These are phyloP conservation scores for Wickerhamomyces sp. DNA, from an alignment of 1,139 yeast species.

Conservation along the genomic window DNA sequence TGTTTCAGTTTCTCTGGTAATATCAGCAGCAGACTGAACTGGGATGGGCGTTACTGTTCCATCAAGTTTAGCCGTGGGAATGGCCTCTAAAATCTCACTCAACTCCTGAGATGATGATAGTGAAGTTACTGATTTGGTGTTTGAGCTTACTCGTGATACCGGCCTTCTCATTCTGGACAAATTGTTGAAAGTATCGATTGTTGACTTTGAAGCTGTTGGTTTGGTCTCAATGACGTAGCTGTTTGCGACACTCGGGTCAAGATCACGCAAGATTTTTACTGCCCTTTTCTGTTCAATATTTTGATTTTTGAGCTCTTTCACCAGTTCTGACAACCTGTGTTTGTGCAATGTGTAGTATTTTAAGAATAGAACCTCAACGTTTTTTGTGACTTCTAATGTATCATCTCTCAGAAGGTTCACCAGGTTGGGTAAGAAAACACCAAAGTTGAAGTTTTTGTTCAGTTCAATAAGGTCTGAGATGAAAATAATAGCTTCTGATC, in stretches of 20 bases:
- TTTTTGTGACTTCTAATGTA: conserved; percentile 27
- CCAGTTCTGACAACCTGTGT: conserved; percentile 42
- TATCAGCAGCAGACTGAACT: conserved; percentile 28
- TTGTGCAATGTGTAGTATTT: conserved; percentile 37
- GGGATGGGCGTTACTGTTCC: conserved; percentile 21
- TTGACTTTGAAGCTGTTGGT: conserved; percentile 8
- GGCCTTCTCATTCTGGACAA: conserved; percentile 11
- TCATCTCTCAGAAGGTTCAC: conserved; percentile 35
- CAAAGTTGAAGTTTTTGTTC: conserved; percentile 36
- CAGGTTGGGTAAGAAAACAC: conserved; percentile 36
- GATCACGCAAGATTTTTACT: conserved; percentile 28
- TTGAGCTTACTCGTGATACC: not conserved
- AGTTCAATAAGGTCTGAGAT: conserved; percentile 32
- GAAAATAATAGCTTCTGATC: conserved; percentile 38
- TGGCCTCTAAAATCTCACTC: conserved; percentile 10
- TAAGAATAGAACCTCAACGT: conserved; percentile 32
- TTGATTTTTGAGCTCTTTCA: conserved; percentile 39
- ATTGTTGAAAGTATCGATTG: conserved; percentile 21
- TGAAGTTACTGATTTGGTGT: not conserved
- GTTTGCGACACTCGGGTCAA: conserved; percentile 26
- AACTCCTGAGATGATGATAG: conserved; percentile 9
- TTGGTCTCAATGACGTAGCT: conserved; percentile 12
- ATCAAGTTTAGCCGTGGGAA: conserved; percentile 18
- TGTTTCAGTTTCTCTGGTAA: conserved; percentile 33
- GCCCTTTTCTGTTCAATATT: conserved; percentile 31